Evolutionary conservation across 768 basidiomycete species (phyloP), one percentile per base, ranked within the genome.

Genomic region (Mycena chlorophos): DNA sequence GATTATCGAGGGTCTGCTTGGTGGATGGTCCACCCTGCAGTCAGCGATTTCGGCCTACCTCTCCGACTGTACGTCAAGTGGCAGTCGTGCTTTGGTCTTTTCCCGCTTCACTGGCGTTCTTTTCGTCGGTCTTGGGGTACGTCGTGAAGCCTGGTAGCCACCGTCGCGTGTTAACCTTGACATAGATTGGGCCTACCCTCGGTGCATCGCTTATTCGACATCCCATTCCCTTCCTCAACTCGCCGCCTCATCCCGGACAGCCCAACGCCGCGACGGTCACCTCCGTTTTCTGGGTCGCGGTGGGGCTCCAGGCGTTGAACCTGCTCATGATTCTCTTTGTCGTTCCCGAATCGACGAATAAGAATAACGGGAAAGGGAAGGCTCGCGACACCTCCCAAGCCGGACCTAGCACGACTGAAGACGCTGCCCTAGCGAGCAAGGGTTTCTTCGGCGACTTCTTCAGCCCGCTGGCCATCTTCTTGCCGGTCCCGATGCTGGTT

Each of bases 21-120:
- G 94, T 13, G 91, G 94, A 19, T 89, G 86, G 81, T 83, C 87
- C 4, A 87, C 92, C 0, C 72, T 95, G 5, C 81, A 85, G 51
- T 83, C 87, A 2, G 86, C 89, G 0, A 85, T 84, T n/a, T 84
- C 87, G 13, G 89, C 94, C 3, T 93, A 92, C 64, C 75, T 93
- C 48, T 87, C 88, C 34, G 91, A 94, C 63, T 91, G 89, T 65
- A 92, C 91, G 4, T 88, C 88, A 14, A 77, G 83, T 45, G 91
- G 90, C 31, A 91, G 91, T 8, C 85, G 90, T 26, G 82, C 91
- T 1, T 77, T 82, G 31, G 83, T 87, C 22, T 87, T 86, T 69
- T 83, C 84, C 19, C 78, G 84, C n/a, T 87, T 94, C 68, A 78
- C 81, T 12, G 94, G 94, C 2, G 82, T 91, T 16, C 78, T 87